Conservation (phyloP, 2,329 filamentous ascomycete species). For the Botrytis pseudocinerea region DNA sequence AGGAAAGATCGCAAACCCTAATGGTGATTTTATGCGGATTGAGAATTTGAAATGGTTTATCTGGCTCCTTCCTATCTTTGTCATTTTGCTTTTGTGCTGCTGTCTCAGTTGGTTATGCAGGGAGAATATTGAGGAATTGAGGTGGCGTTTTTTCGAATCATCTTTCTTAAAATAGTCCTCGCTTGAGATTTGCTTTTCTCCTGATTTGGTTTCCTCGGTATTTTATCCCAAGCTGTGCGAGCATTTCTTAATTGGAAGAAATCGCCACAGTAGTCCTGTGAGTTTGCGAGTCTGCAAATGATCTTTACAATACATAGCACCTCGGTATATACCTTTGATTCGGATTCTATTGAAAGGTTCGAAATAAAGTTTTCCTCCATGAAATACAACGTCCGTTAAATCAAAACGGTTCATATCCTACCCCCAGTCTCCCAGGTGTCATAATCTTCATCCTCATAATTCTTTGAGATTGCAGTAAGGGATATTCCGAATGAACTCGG, state of each 20-base stretch:
- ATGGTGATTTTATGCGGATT: not conserved
- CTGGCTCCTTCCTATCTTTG: not conserved
- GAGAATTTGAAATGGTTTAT: not conserved
- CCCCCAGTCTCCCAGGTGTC: not conserved
- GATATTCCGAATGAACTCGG: not conserved
- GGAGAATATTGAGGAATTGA: conserved; percentile 13
- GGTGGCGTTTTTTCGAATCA: conserved; percentile 9
- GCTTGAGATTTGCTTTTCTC: conserved; percentile 11
- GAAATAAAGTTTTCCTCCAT: not conserved
- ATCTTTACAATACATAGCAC: too few relatives aligned
- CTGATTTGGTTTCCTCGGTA: not conserved
- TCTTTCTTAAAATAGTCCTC: conserved; percentile 8
- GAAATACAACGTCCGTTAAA: not conserved
- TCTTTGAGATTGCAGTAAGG: not conserved
- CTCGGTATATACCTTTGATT: not conserved
- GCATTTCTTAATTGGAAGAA: not conserved
- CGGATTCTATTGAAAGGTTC: not conserved
- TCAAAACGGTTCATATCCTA: not conserved
- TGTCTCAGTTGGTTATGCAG: conserved; percentile 7
- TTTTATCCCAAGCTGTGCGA: not conserved
- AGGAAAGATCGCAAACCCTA: not conserved
- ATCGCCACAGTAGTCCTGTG: not conserved
- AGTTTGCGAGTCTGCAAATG: not conserved
- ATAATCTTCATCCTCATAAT: not conserved
- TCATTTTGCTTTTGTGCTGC: conserved; percentile 4